A percentile compares a stretch with the other conserved stretches of the same genome.
These are phyloP conservation scores for Pigoraptor vietnamica DNA, from an alignment of 78 protist species.

Conservation along the genomic window DNA sequence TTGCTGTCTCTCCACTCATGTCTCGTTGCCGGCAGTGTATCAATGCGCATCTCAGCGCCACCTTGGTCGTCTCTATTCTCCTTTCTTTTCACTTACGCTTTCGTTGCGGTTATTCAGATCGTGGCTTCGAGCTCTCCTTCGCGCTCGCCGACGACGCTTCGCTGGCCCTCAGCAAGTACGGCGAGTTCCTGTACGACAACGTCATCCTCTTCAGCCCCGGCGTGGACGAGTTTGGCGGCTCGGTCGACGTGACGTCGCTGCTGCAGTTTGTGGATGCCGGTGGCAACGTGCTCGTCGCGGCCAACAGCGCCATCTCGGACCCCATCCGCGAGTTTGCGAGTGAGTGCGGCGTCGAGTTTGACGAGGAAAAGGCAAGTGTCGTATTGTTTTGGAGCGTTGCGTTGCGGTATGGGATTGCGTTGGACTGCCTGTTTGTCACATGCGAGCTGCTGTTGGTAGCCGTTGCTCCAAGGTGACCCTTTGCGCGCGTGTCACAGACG, in stretches of 20 bases:
- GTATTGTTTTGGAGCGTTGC: background rate
- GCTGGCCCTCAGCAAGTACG: slow-evolving; percentile 28
- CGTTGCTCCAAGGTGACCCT: background rate
- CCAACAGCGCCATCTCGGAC: slow-evolving; percentile 29
- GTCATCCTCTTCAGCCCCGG: slow-evolving; percentile 54
- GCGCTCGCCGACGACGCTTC: slow-evolving; percentile 15
- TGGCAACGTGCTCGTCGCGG: slow-evolving; percentile 63
- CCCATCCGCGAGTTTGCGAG: slow-evolving; percentile 60
- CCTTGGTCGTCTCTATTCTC: background rate
- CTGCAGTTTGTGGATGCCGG: slow-evolving; percentile 59
- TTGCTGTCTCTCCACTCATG: no score
- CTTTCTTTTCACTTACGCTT: background rate
- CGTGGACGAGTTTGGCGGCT: slow-evolving; percentile 40
- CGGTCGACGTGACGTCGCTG: slow-evolving; percentile 18
- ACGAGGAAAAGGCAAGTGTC: slow-evolving; percentile 32
- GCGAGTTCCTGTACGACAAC: slow-evolving; percentile 49
- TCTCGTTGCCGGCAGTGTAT: no score
- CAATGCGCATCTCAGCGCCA: no score
- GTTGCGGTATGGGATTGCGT: background rate
- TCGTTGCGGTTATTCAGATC: slow-evolving; percentile 1
- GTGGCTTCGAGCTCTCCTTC: slow-evolving; percentile 44
- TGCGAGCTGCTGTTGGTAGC: background rate
- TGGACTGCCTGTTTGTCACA: background rate
- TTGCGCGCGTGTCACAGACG: background rate
- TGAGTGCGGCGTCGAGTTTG: slow-evolving; percentile 62